These are phyloP conservation scores for Penicillium ucsense DNA, from an alignment of 495 filamentous ascomycete genomes.

Conservation along the genomic window DNA sequence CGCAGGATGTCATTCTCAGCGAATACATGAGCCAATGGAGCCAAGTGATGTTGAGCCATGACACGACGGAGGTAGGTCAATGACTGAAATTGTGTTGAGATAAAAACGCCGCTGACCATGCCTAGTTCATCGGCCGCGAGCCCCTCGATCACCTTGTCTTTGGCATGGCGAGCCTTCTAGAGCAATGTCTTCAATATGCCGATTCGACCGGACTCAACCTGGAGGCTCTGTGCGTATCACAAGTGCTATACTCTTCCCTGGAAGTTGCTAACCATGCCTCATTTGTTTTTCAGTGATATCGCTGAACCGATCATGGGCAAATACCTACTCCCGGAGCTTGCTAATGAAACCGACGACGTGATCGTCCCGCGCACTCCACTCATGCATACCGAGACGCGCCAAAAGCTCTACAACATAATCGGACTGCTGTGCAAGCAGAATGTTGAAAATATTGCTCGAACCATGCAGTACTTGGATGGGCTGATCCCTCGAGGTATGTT, in stretches of 20 bases:
- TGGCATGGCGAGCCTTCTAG: conserved; percentile 38
- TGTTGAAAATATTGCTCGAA: conserved; percentile 36
- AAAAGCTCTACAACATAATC: conserved; percentile 55
- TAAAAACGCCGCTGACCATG: not conserved
- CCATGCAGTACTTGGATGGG: conserved; percentile 44
- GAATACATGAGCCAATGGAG: conserved; percentile 45
- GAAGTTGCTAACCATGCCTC: not conserved
- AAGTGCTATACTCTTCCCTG: not conserved
- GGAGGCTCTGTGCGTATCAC: conserved; percentile 29
- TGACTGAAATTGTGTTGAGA: not conserved
- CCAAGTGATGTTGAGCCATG: conserved; percentile 42
- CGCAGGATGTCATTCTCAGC: conserved; percentile 40
- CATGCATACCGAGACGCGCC: conserved; percentile 46
- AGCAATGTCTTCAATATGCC: conserved; percentile 40
- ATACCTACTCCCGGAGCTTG: conserved; percentile 60
- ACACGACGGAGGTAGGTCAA: conserved; percentile 35
- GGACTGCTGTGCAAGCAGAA: conserved; percentile 45
- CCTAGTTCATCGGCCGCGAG: conserved; percentile 41
- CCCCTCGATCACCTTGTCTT: conserved; percentile 37
- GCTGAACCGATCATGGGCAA: conserved; percentile 51
- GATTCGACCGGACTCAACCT: conserved; percentile 33
- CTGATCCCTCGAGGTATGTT: conserved; percentile 40
- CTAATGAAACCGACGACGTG: conserved; percentile 15
- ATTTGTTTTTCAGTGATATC: conserved; percentile 29
- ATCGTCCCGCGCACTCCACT: conserved; percentile 34